phyloP scores from a whole-genome alignment of 2,329 filamentous ascomycete genomes.

The Davidsoniella australis region DNA sequence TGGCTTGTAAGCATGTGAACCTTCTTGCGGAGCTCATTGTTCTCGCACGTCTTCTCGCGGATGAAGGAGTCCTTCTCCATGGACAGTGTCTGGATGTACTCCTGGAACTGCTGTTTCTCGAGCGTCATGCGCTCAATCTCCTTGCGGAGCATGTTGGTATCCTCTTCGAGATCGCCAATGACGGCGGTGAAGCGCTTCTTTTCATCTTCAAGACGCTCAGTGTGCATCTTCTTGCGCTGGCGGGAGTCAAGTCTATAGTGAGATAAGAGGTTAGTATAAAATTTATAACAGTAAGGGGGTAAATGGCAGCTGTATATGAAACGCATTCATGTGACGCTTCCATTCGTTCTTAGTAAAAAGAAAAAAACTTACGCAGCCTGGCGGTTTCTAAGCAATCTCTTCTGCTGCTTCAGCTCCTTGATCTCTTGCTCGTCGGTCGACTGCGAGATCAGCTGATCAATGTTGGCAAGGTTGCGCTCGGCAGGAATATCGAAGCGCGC shows the following conservation, averaged over 20 bases:
- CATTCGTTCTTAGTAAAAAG: slow-evolving; percentile 14
- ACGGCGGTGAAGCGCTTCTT: slow-evolving; percentile 77
- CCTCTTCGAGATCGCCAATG: slow-evolving; percentile 64
- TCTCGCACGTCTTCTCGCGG: slow-evolving; percentile 74
- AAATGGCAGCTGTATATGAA: too few species aligned
- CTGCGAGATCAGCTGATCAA: slow-evolving; percentile 78
- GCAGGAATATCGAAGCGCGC: slow-evolving; percentile 92
- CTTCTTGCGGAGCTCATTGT: slow-evolving; percentile 81
- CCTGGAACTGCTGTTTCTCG: slow-evolving; percentile 57
- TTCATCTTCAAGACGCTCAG: slow-evolving; percentile 88
- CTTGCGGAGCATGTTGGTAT: slow-evolving; percentile 49
- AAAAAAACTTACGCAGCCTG: slow-evolving; percentile 70
- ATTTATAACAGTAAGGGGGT: not conserved
- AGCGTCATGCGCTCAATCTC: slow-evolving; percentile 54
- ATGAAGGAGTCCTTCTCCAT: slow-evolving; percentile 88
- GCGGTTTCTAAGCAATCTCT: slow-evolving; percentile 81
- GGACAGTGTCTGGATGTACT: slow-evolving; percentile 59
- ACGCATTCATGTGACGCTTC: too few species aligned
- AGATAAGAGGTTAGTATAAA: not conserved
- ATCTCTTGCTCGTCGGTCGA: slow-evolving; percentile 83
- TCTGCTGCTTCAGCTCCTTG: slow-evolving; percentile 97
- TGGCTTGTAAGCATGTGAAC: slow-evolving; percentile 64
- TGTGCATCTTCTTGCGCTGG: slow-evolving; percentile 96
- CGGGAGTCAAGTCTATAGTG: slow-evolving; percentile 68
- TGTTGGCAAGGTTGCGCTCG: slow-evolving; percentile 84